A percentile compares a stretch with the other conserved stretches of the same genome.
Conservation (phyloP, 768 basidiomycete genomes). For the Ephemerocybe angulata region DNA sequence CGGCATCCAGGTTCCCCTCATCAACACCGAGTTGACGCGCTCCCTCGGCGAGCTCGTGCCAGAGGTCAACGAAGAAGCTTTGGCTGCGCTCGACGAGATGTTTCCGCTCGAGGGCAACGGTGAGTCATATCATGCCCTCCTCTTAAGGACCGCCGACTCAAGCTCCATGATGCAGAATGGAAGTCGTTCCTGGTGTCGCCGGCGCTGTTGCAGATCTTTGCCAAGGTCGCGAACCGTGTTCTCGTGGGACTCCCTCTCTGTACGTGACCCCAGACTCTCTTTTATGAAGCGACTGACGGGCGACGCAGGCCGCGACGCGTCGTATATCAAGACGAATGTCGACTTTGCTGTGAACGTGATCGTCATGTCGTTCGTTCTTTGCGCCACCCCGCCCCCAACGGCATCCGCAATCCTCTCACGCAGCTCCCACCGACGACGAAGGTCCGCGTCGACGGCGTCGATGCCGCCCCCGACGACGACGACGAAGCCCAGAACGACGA, state of each 20-base stretch:
- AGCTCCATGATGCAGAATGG: not conserved
- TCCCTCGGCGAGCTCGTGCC: constrained; percentile 1
- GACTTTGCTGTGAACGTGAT: constrained; percentile 31
- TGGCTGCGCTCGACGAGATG: not conserved
- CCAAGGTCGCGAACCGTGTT: not conserved
- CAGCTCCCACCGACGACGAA: too few species aligned
- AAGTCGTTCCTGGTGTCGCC: not conserved
- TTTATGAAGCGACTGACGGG: not conserved
- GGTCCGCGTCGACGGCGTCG: too few species aligned
- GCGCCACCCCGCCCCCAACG: constrained; percentile 31
- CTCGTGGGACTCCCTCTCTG: constrained; percentile 8
- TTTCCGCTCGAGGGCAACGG: not conserved
- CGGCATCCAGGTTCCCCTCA: constrained; percentile 16
- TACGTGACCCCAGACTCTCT: not conserved
- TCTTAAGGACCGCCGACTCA: not conserved
- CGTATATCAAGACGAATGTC: constrained; percentile 27
- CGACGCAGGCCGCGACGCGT: constrained; percentile 29
- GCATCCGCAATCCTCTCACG: too few species aligned
- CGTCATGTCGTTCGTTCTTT: constrained; percentile 23
- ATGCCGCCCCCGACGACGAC: too few species aligned
- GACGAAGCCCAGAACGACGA: too few species aligned
- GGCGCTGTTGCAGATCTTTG: not conserved
- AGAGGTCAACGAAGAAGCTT: constrained; percentile 6
- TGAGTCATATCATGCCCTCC: not conserved
- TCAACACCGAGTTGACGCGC: constrained; percentile 15